Conservation (phyloP, 345 rosid species). For the Chamaenerion angustifolium region DNA sequence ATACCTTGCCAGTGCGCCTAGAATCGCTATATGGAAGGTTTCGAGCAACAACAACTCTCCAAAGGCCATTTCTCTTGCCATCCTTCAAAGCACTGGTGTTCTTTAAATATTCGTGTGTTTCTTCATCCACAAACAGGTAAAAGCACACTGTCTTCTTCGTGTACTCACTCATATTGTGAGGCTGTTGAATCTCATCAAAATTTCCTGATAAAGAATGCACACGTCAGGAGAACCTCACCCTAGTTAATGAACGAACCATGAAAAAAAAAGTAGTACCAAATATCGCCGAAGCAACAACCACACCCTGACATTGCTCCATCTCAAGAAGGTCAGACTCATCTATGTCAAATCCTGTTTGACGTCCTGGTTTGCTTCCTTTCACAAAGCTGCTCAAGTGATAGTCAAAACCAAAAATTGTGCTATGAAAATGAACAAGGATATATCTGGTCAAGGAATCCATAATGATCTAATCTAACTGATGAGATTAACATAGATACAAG, state of each 20-base stretch:
- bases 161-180: conserved; percentile 63
- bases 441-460: background rate
- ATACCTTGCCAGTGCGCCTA: conserved; percentile 93
- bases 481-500: conserved; percentile 3
- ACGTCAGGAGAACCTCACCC: conserved; percentile 8
- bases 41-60: conserved; percentile 81
- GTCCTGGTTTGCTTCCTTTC: conserved; percentile 76
- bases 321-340: conserved; percentile 68
- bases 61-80: conserved; percentile 57
- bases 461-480: conserved; percentile 3
- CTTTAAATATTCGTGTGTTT: conserved; percentile 74
- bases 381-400: conserved; percentile 46
- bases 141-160: conserved; percentile 72
- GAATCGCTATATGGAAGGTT: conserved; percentile 83
- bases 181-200: conserved; percentile 83
- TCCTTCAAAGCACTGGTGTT: conserved; percentile 35
- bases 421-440: background rate
- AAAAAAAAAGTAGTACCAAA: conserved; percentile 42
- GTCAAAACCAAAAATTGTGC: background rate
- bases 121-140: conserved; percentile 92
- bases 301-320: conserved; percentile 79
- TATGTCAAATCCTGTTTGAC: conserved; percentile 72
- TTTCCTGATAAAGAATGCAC: conserved; percentile 43
- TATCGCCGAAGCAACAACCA: conserved; percentile 93
- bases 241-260: background rate